A percentile compares a stretch with the other conserved stretches of the same genome.
phyloP scores from a whole-genome alignment of 164 flowering plant species.

The Saururus chinensis region DNA sequence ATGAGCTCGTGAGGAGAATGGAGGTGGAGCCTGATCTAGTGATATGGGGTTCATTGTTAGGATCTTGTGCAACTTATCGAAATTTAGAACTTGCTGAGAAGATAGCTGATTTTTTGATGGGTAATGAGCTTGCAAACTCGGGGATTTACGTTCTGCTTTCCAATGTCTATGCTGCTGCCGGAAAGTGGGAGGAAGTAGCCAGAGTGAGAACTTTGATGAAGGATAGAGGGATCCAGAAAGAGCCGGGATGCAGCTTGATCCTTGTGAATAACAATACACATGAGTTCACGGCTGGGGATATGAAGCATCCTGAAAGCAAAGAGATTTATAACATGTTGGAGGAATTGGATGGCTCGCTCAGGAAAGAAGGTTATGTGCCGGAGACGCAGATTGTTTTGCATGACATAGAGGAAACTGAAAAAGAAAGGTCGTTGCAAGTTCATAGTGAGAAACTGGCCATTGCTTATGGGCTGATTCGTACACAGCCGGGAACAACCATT shows the following conservation, averaged over 20 bases:
- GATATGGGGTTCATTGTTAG: constrained; percentile 63
- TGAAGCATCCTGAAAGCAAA: constrained; percentile 47
- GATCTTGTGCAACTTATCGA: constrained; percentile 53
- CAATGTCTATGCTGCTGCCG: constrained; percentile 54
- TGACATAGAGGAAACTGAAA: constrained; percentile 41
- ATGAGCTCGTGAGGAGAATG: constrained; percentile 49
- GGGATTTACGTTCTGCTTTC: constrained; percentile 78
- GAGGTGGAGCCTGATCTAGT: constrained; percentile 42
- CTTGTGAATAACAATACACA: constrained; percentile 50
- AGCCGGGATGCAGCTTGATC: constrained; percentile 75
- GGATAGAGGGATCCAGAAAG: constrained; percentile 43
- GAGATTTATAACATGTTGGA: constrained; percentile 54
- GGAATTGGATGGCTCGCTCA: constrained; percentile 41
- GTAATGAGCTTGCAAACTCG: constrained; percentile 36
- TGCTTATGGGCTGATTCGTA: constrained; percentile 70
- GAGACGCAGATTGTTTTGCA: constrained; percentile 48
- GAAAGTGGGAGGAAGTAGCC: constrained; percentile 62
- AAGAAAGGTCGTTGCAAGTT: constrained; percentile 43
- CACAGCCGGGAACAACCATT: constrained; percentile 43
- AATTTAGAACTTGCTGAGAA: constrained; percentile 43
- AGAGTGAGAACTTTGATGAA: constrained; percentile 63
- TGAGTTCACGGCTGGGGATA: constrained; percentile 72
- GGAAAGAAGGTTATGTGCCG: constrained; percentile 40
- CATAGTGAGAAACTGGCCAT: constrained; percentile 79
- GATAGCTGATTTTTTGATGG: constrained; percentile 40